A percentile compares a stretch with the other conserved stretches of the same genome.
phyloP scores from a whole-genome alignment of 1,139 yeast species.

The Diutina catenulata region DNA sequence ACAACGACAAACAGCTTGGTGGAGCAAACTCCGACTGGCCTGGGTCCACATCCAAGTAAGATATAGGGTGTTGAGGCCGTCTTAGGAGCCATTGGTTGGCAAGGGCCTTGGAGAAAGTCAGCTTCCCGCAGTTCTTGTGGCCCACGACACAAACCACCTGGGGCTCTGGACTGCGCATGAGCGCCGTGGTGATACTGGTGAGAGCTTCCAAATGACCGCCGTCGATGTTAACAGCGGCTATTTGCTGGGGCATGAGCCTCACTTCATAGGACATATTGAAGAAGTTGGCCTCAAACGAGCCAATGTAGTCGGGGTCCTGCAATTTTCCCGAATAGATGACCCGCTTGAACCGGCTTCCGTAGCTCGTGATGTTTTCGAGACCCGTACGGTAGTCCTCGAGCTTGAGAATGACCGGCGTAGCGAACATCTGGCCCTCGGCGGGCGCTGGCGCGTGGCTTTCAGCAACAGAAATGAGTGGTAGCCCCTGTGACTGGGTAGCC shows the following conservation, averaged over 20 bases:
- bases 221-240: not conserved
- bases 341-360: not conserved
- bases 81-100: not conserved
- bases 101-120: slow-evolving; percentile 2
- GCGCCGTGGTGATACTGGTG: not conserved
- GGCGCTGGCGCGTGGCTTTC: too few species aligned
- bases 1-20: not conserved
- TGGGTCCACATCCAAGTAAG: slow-evolving; percentile 1
- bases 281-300: not conserved
- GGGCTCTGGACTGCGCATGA: not conserved
- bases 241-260: not conserved
- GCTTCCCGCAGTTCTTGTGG: slow-evolving; percentile 1
- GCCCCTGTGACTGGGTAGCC: not conserved
- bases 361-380: not conserved
- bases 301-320: too few species aligned
- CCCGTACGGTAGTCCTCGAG: not conserved
- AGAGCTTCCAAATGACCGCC: not conserved
- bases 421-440: too few species aligned
- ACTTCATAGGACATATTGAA: not conserved
- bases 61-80: too few species aligned
- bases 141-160: slow-evolving; percentile 4
- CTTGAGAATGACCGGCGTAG: too few species aligned
- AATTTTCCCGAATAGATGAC: too few species aligned
- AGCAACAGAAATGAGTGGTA: not conserved
- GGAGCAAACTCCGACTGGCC: slow-evolving; percentile 2